These are phyloP conservation scores for Wallacemonas sp. DNA, from an alignment of 208 protist species.

Conservation along the genomic window DNA sequence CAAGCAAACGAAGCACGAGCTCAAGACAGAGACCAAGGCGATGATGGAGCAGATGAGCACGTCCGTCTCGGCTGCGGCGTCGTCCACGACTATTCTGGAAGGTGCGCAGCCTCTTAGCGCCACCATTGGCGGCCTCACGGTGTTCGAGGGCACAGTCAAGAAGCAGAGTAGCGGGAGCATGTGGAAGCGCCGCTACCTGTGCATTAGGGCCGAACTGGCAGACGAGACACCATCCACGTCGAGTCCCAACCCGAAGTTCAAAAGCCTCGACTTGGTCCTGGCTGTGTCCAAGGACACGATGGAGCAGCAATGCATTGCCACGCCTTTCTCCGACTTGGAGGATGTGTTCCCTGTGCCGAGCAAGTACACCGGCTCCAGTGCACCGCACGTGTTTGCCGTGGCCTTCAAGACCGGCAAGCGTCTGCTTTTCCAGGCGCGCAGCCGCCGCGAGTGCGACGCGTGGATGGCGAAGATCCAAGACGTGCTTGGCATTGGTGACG, in stretches of 20 bases:
- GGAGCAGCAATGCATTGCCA: conserved; percentile 80
- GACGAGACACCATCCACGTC: conserved; percentile 27
- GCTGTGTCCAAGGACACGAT: conserved; percentile 79
- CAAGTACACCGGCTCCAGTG: conserved; percentile 75
- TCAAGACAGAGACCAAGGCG: conserved; percentile 43
- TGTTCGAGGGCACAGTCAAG: conserved; percentile 63
- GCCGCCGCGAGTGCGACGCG: conserved; percentile 52
- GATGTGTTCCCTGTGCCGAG: conserved; percentile 76
- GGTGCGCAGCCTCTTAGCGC: conserved; percentile 56
- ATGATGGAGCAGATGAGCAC: conserved; percentile 46
- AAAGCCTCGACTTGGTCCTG: conserved; percentile 64
- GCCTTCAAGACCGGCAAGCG: conserved; percentile 80
- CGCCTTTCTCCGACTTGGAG: conserved; percentile 73
- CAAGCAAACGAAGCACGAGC: conserved; percentile 55
- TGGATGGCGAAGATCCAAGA: conserved; percentile 90
- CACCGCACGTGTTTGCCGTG: conserved; percentile 68
- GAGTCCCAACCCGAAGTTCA: conserved; percentile 62
- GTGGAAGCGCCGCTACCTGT: conserved; percentile 82
- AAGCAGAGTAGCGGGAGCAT: conserved; percentile 79
- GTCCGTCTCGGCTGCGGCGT: conserved; percentile 26
- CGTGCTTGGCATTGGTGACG: conserved; percentile 73
- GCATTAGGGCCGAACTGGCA: conserved; percentile 68
- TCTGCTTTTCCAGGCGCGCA: conserved; percentile 67
- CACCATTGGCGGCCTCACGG: conserved; percentile 51
- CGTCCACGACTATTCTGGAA: conserved; percentile 67